phyloP scores from a whole-genome alignment of 495 filamentous ascomycete species.

The Hypoxylon lienhwacheense region DNA sequence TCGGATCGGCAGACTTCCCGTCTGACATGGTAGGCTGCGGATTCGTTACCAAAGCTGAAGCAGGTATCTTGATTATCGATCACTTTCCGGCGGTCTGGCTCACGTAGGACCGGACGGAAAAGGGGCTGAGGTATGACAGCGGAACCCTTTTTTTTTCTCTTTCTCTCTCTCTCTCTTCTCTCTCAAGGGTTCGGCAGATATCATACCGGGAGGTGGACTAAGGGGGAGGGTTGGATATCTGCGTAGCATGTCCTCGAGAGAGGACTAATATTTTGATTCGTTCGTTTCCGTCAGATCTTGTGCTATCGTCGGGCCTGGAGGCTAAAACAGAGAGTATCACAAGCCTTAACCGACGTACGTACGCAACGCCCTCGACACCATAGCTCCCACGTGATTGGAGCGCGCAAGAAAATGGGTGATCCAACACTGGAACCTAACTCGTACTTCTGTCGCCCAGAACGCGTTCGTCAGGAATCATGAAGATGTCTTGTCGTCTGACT shows the following conservation, averaged over 20 bases:
- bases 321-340: conserved; percentile 6
- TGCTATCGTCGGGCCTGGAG: conserved; percentile 4
- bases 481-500: background rate
- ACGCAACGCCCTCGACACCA: too few species aligned
- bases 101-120: background rate
- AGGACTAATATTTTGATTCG: background rate
- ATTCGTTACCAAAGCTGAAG: conserved; percentile 1
- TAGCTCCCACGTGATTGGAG: conserved; percentile 7
- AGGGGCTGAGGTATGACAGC: conserved; percentile 1
- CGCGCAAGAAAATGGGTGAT: background rate
- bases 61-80: background rate
- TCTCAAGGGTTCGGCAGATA: background rate
- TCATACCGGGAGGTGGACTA: background rate
- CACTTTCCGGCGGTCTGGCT: conserved; percentile 8
- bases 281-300: conserved; percentile 3
- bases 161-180: too few species aligned
- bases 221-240: background rate
- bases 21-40: conserved; percentile 1
- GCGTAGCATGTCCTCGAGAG: background rate
- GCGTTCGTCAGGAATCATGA: conserved; percentile 2
- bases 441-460: background rate
- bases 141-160: background rate
- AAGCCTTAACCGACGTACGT: conserved; percentile 9
- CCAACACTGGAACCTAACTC: background rate
- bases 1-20: conserved; percentile 9